Conservation (phyloP, 768 basidiomycete species). For the Auriscalpium vulgare region DNA sequence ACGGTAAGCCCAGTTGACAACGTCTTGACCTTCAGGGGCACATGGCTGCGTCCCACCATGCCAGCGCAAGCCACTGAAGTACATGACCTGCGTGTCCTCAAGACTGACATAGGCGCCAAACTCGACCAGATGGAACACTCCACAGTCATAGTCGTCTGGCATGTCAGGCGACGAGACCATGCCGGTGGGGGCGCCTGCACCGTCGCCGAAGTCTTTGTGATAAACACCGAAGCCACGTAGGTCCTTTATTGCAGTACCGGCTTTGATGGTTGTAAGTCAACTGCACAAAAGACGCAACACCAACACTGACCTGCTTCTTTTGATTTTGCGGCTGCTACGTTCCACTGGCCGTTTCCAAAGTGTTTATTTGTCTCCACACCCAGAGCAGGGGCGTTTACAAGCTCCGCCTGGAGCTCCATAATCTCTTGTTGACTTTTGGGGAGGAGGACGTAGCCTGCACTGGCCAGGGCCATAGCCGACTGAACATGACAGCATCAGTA, state of each 20-base stretch:
- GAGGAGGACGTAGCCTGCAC: not conserved
- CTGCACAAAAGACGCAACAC: not conserved
- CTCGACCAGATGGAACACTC: not conserved
- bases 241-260: not conserved
- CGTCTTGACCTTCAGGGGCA: not conserved
- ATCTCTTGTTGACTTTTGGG: not conserved
- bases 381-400: not conserved
- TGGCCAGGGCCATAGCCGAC: not conserved
- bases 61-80: not conserved
- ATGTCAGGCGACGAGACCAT: not conserved
- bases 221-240: not conserved
- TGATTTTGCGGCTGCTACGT: not conserved
- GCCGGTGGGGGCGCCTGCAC: not conserved
- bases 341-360: not conserved
- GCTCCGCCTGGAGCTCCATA: not conserved
- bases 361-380: not conserved
- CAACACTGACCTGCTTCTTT: not conserved
- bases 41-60: not conserved
- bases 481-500: not conserved
- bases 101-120: not conserved
- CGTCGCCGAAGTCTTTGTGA: not conserved
- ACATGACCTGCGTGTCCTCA: not conserved
- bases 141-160: not conserved
- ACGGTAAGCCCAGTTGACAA: not conserved
- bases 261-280: not conserved